Evolutionary conservation across 2,329 filamentous ascomycete species (phyloP), one percentile per base, ranked within the genome.

Genomic region (Juglanconis oblonga): DNA sequence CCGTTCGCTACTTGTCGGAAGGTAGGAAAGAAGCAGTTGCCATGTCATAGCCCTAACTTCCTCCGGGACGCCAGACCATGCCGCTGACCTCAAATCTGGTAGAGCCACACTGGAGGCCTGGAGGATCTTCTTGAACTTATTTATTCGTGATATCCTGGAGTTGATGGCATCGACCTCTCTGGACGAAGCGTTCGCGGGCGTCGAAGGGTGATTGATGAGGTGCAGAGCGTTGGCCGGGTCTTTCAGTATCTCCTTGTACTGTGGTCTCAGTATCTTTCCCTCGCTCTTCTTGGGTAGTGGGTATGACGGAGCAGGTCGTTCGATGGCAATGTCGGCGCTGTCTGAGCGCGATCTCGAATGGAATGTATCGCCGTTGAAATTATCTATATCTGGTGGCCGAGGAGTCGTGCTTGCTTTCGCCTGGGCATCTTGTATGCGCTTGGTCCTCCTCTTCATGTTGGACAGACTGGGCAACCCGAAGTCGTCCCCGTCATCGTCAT

Each of bases 11-110:
- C 92, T 97, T n/a, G 94, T 96, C 1, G 96, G 95, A 4, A 99
- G 83, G 73, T 99, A 99, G 60, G 94, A 95, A 31, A 99, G 85
- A 24, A 99, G 81, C 31, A 99, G 81, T 74, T 98, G 93, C 95
- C 95, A 99, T n/a, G 94, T 95, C 89, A 99, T 97, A 54, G 95
- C 92, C 58, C 96, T 91, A 17, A 99, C 92, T 77, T 99, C 96
- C 68, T 92, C 89, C 0, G 95, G 96, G 40, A 98, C 85, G 11
- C 95, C 95, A 55, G 93, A 95, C 95, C 96, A 99, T 35, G 95
- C 92, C 36, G 92, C 81, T 60, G 92, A 83, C 64, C 95, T 86
- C 31, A 99, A 81, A 56, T 98, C 94, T 17, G 89, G 80, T 2
- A 98, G 77, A 2, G 92, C 88, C 67, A 99, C 95, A 1, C 91